These are phyloP conservation scores for Aurifilum marmelostoma DNA, from an alignment of 2,329 filamentous ascomycete species.

Conservation along the genomic window DNA sequence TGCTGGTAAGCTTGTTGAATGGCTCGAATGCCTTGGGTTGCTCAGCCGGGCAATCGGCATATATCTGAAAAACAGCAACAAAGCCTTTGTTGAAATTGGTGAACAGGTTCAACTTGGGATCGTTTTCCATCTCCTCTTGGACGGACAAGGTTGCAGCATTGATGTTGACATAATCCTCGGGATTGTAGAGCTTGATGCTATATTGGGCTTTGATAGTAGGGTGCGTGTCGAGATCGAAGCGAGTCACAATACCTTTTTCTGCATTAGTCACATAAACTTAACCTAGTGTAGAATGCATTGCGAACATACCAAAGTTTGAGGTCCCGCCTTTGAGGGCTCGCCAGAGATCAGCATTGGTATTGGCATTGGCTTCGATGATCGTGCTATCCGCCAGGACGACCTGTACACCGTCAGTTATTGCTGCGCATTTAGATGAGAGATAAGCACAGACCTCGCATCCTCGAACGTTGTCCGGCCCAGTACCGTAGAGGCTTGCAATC, in stretches of 20 bases:
- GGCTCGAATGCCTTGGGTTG: slow-evolving; percentile 25
- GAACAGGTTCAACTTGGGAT: slow-evolving; percentile 30
- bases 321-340: slow-evolving; percentile 32
- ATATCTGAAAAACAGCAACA: slow-evolving; percentile 27
- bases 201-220: slow-evolving; percentile 29
- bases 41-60: slow-evolving; percentile 24
- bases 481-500: slow-evolving; percentile 31
- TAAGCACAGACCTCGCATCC: slow-evolving; percentile 30
- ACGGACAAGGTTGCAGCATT: slow-evolving; percentile 20
- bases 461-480: slow-evolving; percentile 29
- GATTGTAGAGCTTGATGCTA: slow-evolving; percentile 29
- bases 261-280: too few relatives aligned
- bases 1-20: slow-evolving; percentile 28
- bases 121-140: slow-evolving; percentile 32
- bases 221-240: slow-evolving; percentile 30
- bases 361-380: slow-evolving; percentile 30
- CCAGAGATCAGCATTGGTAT: slow-evolving; percentile 27
- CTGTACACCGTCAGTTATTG: slow-evolving; percentile 7
- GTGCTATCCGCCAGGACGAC: slow-evolving; percentile 31
- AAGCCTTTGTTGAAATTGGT: slow-evolving; percentile 24
- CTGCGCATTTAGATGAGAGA: not conserved
- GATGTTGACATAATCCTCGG: slow-evolving; percentile 29
- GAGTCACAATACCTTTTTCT: slow-evolving; percentile 31
- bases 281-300: not conserved
- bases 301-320: slow-evolving; percentile 31